Percentiles rank a stretch among this genome's conserved stretches.
Conservation (phyloP, 805 yeast species). For the Cyberlindnera misumaiensis region DNA sequence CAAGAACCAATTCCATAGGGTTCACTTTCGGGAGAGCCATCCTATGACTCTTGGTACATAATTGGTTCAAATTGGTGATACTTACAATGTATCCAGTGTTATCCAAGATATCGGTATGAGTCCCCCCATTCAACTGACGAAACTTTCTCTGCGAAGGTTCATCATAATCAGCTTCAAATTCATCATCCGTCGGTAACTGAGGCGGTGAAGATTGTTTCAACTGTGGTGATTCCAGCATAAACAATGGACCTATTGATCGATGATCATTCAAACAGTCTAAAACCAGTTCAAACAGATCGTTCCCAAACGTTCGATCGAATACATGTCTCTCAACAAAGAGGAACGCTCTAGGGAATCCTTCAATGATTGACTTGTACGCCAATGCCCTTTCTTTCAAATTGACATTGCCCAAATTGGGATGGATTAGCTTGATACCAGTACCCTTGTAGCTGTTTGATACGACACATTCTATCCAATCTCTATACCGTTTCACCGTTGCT, state of each 20-base stretch:
- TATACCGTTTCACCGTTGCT: constrained; percentile 6
- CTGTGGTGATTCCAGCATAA: too few relatives aligned
- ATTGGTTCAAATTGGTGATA: too few relatives aligned
- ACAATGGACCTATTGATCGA: too few relatives aligned
- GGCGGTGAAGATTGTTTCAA: neutral
- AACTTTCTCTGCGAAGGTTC: neutral
- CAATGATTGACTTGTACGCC: constrained; percentile 4
- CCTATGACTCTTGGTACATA: too few relatives aligned
- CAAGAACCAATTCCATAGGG: too few relatives aligned
- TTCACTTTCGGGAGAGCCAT: too few relatives aligned
- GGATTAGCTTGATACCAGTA: neutral
- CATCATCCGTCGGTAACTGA: constrained; percentile 1
- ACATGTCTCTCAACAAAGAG: neutral
- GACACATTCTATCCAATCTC: constrained; percentile 6
- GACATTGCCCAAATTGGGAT: neutral
- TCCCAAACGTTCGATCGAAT: neutral
- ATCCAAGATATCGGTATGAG: too few relatives aligned
- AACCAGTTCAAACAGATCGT: neutral
- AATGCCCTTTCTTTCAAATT: neutral
- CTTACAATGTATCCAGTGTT: too few relatives aligned
- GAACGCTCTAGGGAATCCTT: constrained; percentile 4
- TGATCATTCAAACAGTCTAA: too few relatives aligned
- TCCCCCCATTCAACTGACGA: too few relatives aligned
- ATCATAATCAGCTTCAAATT: neutral
- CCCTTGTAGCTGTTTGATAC: neutral